Evolutionary conservation across 345 rosid species (phyloP).

Genomic region (Microthlaspi erraticum): DNA sequence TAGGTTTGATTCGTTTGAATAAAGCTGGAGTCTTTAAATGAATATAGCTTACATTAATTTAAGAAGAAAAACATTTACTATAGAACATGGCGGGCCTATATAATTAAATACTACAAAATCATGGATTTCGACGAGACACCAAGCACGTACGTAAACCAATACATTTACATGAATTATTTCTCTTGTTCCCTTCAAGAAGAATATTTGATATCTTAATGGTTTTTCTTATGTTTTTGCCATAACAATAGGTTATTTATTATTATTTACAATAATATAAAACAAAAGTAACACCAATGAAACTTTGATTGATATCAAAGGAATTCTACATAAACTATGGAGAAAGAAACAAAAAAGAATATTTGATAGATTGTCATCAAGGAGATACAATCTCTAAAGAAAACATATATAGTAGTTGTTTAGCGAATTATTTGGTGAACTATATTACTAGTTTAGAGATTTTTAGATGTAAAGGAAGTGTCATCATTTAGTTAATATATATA

Average conservation of each 20-base stretch:
- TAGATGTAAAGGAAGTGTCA: slow-evolving; percentile 32
- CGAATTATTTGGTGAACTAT: slow-evolving; percentile 28
- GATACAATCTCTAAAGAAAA: slow-evolving; percentile 18
- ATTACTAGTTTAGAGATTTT: not conserved
- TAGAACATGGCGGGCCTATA: slow-evolving; percentile 34
- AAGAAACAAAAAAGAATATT: slow-evolving; percentile 19
- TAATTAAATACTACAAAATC: slow-evolving; percentile 16
- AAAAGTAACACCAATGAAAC: not conserved
- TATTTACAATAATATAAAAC: not conserved
- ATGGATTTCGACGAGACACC: slow-evolving; percentile 34
- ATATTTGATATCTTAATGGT: not conserved
- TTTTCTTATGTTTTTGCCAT: not conserved
- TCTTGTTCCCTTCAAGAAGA: not conserved
- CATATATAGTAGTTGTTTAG: slow-evolving; percentile 19
- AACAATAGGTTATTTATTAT: not conserved
- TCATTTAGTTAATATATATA: not conserved
- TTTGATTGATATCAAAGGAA: slow-evolving; percentile 19
- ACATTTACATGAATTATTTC: slow-evolving; percentile 7
- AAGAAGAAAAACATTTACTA: slow-evolving; percentile 24
- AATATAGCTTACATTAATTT: not conserved
- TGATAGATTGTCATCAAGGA: slow-evolving; percentile 14
- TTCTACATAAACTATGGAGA: not conserved
- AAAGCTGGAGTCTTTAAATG: slow-evolving; percentile 15
- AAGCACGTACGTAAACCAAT: slow-evolving; percentile 23
- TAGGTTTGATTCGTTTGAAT: slow-evolving; percentile 18